Evolutionary conservation across 2,329 filamentous ascomycete genomes (phyloP).

Genomic region (Xylaria sp.): DNA sequence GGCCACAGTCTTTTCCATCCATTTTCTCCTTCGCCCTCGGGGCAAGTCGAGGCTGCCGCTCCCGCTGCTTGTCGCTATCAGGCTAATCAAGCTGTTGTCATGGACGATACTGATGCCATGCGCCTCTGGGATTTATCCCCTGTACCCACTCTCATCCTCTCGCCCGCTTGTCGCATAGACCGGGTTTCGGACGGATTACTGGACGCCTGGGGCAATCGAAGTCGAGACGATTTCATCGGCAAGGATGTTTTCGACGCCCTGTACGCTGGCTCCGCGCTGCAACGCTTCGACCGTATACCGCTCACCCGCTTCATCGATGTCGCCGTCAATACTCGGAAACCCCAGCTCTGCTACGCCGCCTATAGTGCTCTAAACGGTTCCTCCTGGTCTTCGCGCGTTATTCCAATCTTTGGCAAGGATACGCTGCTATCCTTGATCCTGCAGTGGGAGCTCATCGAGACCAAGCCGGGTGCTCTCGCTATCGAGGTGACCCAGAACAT

Average conservation of each 20-base stretch:
- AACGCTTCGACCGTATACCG: constrained; percentile 20
- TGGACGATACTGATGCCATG: neutral
- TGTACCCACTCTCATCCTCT: constrained; percentile 13
- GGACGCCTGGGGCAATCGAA: constrained; percentile 9
- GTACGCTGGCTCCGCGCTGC: neutral
- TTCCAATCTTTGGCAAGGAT: constrained; percentile 8
- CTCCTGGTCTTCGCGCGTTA: constrained; percentile 14
- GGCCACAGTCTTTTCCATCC: neutral
- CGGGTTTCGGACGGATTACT: constrained; percentile 16
- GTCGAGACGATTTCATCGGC: constrained; percentile 9
- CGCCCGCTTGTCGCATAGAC: neutral
- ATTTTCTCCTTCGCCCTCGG: neutral
- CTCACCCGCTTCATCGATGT: constrained; percentile 16
- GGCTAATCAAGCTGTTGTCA: too few relatives aligned
- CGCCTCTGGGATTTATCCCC: constrained; percentile 20
- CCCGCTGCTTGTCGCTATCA: neutral
- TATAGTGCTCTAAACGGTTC: neutral
- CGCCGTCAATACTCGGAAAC: neutral
- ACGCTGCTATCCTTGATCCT: constrained; percentile 9
- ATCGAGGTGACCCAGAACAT: constrained; percentile 12
- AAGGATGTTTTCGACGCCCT: constrained; percentile 8
- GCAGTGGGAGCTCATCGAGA: constrained; percentile 6
- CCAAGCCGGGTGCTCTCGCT: neutral
- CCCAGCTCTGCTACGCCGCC: constrained; percentile 13
- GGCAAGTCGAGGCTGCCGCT: neutral